Base-by-base conservation (phyloP, 2,329 filamentous ascomycete genomes). In the Fusarium pseudocircinatum region DNA sequence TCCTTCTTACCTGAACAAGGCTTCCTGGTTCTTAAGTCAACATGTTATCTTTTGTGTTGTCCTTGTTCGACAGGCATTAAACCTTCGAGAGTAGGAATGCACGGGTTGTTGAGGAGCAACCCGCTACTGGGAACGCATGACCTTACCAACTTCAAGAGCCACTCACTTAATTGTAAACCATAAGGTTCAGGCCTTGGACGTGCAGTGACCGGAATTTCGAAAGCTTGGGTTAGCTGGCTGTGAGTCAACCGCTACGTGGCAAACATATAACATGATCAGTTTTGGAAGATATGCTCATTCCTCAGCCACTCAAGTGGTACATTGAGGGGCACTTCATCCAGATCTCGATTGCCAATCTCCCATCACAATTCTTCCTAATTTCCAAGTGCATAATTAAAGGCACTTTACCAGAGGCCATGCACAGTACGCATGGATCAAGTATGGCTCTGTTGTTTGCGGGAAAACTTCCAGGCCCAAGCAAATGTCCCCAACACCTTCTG, bases 401-500 rank as follows among this genome's bases (percentile, higher is more conserved):
- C 50, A 67, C 64, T 54, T 69, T 59, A 71, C 62, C 62, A 74
- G 52, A 73, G 65, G 59, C 75, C 76, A 78, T 77, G 75, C 73
- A 73, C 24, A 44, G 52, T 60, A 68, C 68, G 76, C 76, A 75
- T 77, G 71, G 76, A 77, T 74, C 76, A 76, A 54, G 24, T 44
- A 47, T 44, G 74, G 60, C 50, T 71, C 58, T 64, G 42, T 65
- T 65, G 47, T 63, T 60, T 57, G 40, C 44, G 63, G 67, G 58
- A 65, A 43, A 73, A 32, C 49, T 43, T 57, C 40, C 50, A 32
- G 49, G 60, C 57, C 32, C 34, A 57, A 69, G 59, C 43, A 64
- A 52, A 67, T 39, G 44, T 26, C 32, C 37, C 56, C 50, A 60
- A 37, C n/a, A 60, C 39, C 34, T 58, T 69, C 66, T 65, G 59